Percentiles rank a stretch among this genome's conserved stretches.
Evolutionary conservation across 306 rosid genomes (phyloP).

Genomic region (Vigna angularis): DNA sequence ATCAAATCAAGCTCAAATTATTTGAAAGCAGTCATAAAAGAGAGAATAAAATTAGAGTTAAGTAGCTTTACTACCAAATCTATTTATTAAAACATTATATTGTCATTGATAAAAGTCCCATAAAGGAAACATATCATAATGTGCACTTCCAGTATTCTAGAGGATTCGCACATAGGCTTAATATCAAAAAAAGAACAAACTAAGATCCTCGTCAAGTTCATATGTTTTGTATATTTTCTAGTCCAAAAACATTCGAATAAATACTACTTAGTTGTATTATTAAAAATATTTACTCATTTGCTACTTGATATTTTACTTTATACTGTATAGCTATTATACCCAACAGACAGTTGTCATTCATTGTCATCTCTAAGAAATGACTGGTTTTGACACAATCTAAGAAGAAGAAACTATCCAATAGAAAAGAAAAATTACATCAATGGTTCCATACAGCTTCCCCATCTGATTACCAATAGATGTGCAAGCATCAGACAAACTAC

Average conservation of each 20-base stretch:
- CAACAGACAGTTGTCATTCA: conserved; percentile 18
- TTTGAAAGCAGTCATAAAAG: conserved; percentile 16
- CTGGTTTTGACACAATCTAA: not conserved
- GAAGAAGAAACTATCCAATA: conserved; percentile 16
- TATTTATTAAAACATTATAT: conserved; percentile 5
- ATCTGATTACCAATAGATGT: conserved; percentile 72
- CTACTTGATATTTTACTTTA: not conserved
- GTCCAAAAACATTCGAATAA: not conserved
- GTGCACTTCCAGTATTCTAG: not conserved
- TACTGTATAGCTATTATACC: not conserved
- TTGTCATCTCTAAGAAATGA: conserved; percentile 22
- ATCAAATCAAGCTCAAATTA: not conserved
- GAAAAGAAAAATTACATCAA: conserved; percentile 57
- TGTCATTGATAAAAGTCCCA: not conserved
- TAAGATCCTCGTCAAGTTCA: not conserved
- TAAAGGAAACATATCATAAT: not conserved
- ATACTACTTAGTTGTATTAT: conserved; percentile 1
- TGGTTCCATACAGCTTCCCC: conserved; percentile 75
- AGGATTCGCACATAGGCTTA: not conserved
- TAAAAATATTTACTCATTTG: not conserved
- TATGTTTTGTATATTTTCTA: not conserved
- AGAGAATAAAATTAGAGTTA: conserved; percentile 13
- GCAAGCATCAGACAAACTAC: conserved; percentile 88
- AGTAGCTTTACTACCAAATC: conserved; percentile 7
- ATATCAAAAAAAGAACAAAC: not conserved